Percentiles rank a stretch among this genome's conserved stretches.
These are phyloP conservation scores for Amphichorda felina DNA, from an alignment of 2,329 filamentous ascomycete species.

Conservation along the genomic window DNA sequence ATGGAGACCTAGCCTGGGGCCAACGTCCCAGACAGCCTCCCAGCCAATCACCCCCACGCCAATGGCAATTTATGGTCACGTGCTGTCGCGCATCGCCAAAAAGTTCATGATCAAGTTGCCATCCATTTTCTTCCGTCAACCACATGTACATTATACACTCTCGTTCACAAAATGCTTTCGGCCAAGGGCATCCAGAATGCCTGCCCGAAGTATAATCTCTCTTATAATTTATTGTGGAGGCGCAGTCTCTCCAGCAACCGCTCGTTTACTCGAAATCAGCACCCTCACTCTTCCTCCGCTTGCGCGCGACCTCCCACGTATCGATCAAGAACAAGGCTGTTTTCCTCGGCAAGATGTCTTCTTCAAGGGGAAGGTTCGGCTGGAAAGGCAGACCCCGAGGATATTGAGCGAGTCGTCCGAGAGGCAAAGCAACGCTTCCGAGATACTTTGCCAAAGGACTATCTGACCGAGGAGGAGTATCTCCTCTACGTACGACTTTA, in stretches of 20 bases:
- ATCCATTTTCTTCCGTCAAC: background rate
- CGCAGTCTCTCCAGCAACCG: background rate
- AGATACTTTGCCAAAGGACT: slow-evolving; percentile 60
- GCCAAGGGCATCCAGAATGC: slow-evolving; percentile 19
- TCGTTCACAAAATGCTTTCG: slow-evolving; percentile 18
- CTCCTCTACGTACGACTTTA: slow-evolving; percentile 70
- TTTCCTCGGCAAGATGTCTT: slow-evolving; percentile 15
- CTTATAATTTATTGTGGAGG: slow-evolving; percentile 1
- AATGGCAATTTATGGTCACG: slow-evolving; percentile 1
- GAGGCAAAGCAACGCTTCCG: slow-evolving; percentile 65
- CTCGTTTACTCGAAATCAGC: background rate
- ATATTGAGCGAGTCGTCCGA: slow-evolving; percentile 54
- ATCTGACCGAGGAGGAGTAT: slow-evolving; percentile 60
- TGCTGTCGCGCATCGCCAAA: slow-evolving; percentile 4
- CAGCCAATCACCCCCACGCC: background rate
- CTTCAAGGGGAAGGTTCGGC: slow-evolving; percentile 8
- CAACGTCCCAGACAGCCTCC: background rate
- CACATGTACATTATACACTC: background rate
- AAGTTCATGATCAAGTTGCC: slow-evolving; percentile 1
- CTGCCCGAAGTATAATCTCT: slow-evolving; percentile 11
- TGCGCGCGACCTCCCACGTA: slow-evolving; percentile 6
- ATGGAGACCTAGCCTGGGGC: background rate
- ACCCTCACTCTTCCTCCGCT: slow-evolving; percentile 1
- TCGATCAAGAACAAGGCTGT: slow-evolving; percentile 11
- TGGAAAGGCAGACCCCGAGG: slow-evolving; percentile 10